Base-by-base conservation (phyloP, 768 basidiomycete genomes). In the Russula foetens region DNA sequence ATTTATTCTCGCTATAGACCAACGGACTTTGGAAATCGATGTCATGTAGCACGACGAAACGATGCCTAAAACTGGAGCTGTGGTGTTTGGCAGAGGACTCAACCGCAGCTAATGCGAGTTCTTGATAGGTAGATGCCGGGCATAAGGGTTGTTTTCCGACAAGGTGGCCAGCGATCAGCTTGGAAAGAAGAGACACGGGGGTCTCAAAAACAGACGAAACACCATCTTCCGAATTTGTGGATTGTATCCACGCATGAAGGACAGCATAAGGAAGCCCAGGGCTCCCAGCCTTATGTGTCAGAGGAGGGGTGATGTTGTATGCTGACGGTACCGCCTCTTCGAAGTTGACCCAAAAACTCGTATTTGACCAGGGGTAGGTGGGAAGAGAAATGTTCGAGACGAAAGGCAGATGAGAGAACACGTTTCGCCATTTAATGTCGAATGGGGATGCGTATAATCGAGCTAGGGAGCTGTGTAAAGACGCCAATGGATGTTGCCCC, bases 71-170 rank as follows among this genome's bases (percentile, higher is more conserved):
- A 9, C 65, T 54, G 17, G 68, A 56, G 1, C 67, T 67, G 29
- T 74, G 67, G 21, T 77, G 69, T 12, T 69, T 69, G 26, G 69
- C 68, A 4, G 75, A 66, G 33, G 80, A 72, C 31, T 72, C 59
- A 12, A 81, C 71, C 1, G 77, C 80, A 7, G 80, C 77, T 38
- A 80, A 70, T 0, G 75, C 80, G 44, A 82, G 77, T 63, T 87
- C 84, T 14, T 83, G 67, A 63, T 86, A 86, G 1, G 86, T 77
- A 0, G 84, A 86, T 1, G 83, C 86, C 11, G 86, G 85, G 63
- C 85, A 87, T 5, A 86, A 74, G 0, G 82, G 74, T 35, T 48
- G 63, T 28, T 60, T 59, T 47, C 56, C 79, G 7, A 88, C 84
- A n/a, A 67, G 73, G 59, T 88, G 86, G 0, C 85, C 84, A 23